Evolutionary conservation across 2,329 filamentous ascomycete species (phyloP).

Genomic region (Xylariales sp.): DNA sequence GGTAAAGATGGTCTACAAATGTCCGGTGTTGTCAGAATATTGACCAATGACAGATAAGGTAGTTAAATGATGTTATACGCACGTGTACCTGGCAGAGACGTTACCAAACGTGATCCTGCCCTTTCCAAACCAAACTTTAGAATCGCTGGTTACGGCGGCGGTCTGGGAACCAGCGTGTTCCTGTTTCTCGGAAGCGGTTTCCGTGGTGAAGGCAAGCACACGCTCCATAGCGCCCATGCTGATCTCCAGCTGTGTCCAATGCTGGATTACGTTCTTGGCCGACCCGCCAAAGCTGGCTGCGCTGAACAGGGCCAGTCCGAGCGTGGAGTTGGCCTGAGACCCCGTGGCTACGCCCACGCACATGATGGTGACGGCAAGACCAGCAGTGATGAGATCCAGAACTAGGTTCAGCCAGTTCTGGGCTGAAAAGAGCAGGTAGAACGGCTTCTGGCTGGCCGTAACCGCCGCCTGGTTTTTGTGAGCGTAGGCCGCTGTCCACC

Average conservation of each 20-base stretch:
- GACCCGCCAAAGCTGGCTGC: slow-evolving; percentile 1
- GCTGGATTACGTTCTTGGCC: slow-evolving; percentile 2
- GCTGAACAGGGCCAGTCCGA: slow-evolving; percentile 1
- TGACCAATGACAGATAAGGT: no score
- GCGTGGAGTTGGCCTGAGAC: background rate
- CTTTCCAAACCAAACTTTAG: background rate
- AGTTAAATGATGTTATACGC: no score
- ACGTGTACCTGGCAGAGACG: slow-evolving; percentile 3
- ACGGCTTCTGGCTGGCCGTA: background rate
- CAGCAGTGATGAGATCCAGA: slow-evolving; percentile 2
- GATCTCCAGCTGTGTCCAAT: slow-evolving; percentile 5
- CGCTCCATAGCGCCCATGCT: slow-evolving; percentile 3
- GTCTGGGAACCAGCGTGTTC: background rate
- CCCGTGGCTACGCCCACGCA: background rate
- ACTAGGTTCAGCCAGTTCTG: slow-evolving; percentile 5
- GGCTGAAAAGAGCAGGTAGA: slow-evolving; percentile 1
- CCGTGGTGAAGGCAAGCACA: background rate
- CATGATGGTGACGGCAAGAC: background rate
- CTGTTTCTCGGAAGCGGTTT: background rate
- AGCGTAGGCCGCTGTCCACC: background rate
- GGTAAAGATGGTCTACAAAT: slow-evolving; percentile 1
- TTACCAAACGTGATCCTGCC: background rate
- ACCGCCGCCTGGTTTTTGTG: background rate
- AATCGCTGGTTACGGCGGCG: background rate
- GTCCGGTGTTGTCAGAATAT: no score